Evolutionary conservation across 208 protist genomes (phyloP), one percentile per base, ranked within the genome.

Genomic region (Acanthamoeba comandoni): DNA sequence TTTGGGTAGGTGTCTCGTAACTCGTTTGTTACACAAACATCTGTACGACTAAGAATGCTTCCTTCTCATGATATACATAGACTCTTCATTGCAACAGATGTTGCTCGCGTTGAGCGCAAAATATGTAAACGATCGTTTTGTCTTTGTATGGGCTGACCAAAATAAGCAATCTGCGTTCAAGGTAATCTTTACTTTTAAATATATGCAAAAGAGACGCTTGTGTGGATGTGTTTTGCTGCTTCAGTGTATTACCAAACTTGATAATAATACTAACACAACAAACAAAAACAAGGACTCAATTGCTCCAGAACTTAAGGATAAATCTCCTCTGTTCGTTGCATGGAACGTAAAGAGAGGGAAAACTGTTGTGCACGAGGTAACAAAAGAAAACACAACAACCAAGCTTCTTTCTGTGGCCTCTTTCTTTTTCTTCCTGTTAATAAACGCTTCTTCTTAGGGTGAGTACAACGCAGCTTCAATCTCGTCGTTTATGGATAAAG

Each of bases 291-390:
- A 15, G 73, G 31, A 82, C 29, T 48, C 73, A 26, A 24, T 82
- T 26, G 13, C 60, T 26, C 51, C 55, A 53, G 73, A 31, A 15
- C 51, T 39, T 24, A 13, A 22, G 49, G 49, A 82, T 15, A 15
- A 48, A 12, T 62, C 79, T 29, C 79, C 79, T 19, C 79, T 58
- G 57, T 26, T 87, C 17, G 52, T 87, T 12, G 55, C 69, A 15
- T 87, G 79, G 79, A 87, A 87, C 31, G 35, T 60, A 35, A 87
- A 87, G 79, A 64, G 53, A 43, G 58, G 79, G 31, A 31, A 49
- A n/a, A 15, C 58, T 49, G 79, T 87, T 17, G 79, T n/a, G 9
- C 58, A 69, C 79, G 79, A 87, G 15, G 79, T 64, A 87, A n/a
- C n/a, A n/a, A 31, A 49, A 29, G 4, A 39, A 26, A n/a, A n/a